Evolutionary conservation across 176 grass and related monocot genomes (phyloP).

Genomic region (Chloris gayana): DNA sequence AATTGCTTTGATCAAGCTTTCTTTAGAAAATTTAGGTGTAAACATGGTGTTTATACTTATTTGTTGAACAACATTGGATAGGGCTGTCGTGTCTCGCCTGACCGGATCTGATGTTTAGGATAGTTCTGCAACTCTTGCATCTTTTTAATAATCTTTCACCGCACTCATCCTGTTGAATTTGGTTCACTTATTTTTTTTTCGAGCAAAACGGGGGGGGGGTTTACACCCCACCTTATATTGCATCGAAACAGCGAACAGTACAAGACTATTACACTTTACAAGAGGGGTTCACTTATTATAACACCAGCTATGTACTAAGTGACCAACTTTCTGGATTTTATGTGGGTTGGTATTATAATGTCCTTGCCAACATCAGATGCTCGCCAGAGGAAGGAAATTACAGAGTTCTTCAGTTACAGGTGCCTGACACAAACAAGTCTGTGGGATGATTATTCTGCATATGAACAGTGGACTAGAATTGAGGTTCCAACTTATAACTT

Average conservation of each 20-base stretch:
- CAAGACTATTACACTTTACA: too few species aligned
- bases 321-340: constrained; percentile 19
- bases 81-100: too few species aligned
- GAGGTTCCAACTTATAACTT: constrained; percentile 58
- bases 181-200: too few species aligned
- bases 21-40: too few species aligned
- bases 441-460: constrained; percentile 87
- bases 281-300: too few species aligned
- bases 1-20: too few species aligned
- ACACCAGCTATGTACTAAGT: neutral
- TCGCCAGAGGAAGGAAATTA: constrained; percentile 92
- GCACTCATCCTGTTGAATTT: neutral
- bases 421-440: constrained; percentile 57
- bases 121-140: constrained; percentile 4
- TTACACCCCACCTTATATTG: too few species aligned
- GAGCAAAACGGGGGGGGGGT: too few species aligned
- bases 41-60: too few species aligned
- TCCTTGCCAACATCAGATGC: constrained; percentile 83
- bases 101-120: too few species aligned
- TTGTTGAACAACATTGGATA: too few species aligned
- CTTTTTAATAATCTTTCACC: neutral
- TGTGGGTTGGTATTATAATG: constrained; percentile 97
- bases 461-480: constrained; percentile 96
- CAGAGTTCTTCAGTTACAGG: constrained; percentile 84
- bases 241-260: too few species aligned